Evolutionary conservation across 1,284 basidiomycete genomes (phyloP).

Genomic region (Takashimella koratensis): DNA sequence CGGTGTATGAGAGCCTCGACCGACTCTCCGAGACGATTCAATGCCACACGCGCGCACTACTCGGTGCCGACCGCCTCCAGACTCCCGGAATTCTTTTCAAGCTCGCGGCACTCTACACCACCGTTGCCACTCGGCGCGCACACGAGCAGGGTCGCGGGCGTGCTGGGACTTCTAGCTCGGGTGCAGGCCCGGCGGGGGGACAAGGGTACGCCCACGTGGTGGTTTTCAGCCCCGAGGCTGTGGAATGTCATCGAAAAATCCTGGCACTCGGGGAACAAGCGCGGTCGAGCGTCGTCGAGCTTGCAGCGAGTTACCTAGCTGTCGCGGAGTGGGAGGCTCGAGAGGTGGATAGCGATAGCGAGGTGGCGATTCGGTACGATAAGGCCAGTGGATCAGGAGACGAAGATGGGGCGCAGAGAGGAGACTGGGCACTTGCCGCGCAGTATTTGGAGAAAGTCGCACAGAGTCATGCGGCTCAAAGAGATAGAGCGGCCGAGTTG

Average conservation of each 20-base stretch:
- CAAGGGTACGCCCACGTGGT: constrained; percentile 55
- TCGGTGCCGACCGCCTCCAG: constrained; percentile 77
- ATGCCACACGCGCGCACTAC: constrained; percentile 80
- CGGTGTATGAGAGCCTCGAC: constrained; percentile 83
- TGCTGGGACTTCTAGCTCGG: constrained; percentile 46
- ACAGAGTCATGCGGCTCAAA: constrained; percentile 52
- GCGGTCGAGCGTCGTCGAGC: constrained; percentile 62
- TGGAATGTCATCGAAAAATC: constrained; percentile 49
- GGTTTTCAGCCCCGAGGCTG: constrained; percentile 15
- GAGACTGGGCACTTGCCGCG: constrained; percentile 42
- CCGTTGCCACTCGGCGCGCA: constrained; percentile 8
- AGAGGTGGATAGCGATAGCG: constrained; percentile 54
- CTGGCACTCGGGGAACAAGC: constrained; percentile 68
- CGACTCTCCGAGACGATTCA: constrained; percentile 81
- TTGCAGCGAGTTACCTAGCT: constrained; percentile 71
- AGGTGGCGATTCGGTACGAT: too few species aligned
- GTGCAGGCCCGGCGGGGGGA: constrained; percentile 62
- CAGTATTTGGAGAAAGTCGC: constrained; percentile 66
- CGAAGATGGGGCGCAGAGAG: constrained; percentile 6
- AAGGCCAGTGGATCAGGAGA: too few species aligned
- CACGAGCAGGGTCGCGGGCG: background rate
- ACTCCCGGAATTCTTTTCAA: constrained; percentile 65
- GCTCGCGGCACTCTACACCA: constrained; percentile 66
- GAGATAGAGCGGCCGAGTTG: constrained; percentile 39
- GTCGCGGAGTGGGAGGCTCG: constrained; percentile 72